phyloP scores from a whole-genome alignment of 768 basidiomycete genomes.

The Agrocybe pediades region DNA sequence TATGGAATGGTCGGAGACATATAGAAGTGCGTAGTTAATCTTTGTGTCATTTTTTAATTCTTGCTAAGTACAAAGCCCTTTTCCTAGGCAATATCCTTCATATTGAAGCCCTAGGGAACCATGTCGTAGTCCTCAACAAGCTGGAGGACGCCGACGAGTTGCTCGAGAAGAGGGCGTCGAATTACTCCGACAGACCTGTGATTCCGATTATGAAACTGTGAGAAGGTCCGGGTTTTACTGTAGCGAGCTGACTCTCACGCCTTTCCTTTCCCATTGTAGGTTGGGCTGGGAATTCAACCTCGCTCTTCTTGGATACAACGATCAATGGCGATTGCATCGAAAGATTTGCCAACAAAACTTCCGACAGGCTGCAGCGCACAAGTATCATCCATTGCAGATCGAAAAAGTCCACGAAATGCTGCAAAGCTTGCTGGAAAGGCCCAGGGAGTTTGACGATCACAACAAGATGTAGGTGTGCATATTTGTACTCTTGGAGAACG shows the following conservation, averaged over 20 bases:
- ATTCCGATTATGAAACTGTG: slow-evolving; percentile 12
- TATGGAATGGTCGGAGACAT: slow-evolving; percentile 13
- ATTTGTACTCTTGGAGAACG: not conserved
- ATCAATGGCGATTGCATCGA: slow-evolving; percentile 37
- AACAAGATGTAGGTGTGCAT: not conserved
- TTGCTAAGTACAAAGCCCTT: not conserved
- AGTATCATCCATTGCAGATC: slow-evolving; percentile 31
- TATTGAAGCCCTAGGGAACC: slow-evolving; percentile 20
- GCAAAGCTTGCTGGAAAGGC: slow-evolving; percentile 7
- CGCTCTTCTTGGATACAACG: slow-evolving; percentile 34
- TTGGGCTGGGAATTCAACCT: slow-evolving; percentile 41
- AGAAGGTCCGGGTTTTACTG: not conserved
- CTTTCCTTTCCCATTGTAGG: not conserved
- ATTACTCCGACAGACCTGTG: slow-evolving; percentile 47
- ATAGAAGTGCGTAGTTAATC: slow-evolving; percentile 11
- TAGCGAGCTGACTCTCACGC: no score
- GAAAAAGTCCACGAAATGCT: slow-evolving; percentile 31
- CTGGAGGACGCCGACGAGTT: slow-evolving; percentile 15
- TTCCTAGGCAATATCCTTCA: slow-evolving; percentile 26
- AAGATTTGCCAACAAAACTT: slow-evolving; percentile 38
- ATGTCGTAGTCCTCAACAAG: slow-evolving; percentile 27
- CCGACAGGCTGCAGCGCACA: slow-evolving; percentile 23
- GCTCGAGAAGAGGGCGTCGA: slow-evolving; percentile 46
- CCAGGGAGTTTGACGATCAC: slow-evolving; percentile 5
- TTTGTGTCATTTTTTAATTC: not conserved